Percentiles rank a stretch among this genome's conserved stretches.
Conservation (phyloP, 2,329 filamentous ascomycete genomes). For the Bipolaris victoriae region DNA sequence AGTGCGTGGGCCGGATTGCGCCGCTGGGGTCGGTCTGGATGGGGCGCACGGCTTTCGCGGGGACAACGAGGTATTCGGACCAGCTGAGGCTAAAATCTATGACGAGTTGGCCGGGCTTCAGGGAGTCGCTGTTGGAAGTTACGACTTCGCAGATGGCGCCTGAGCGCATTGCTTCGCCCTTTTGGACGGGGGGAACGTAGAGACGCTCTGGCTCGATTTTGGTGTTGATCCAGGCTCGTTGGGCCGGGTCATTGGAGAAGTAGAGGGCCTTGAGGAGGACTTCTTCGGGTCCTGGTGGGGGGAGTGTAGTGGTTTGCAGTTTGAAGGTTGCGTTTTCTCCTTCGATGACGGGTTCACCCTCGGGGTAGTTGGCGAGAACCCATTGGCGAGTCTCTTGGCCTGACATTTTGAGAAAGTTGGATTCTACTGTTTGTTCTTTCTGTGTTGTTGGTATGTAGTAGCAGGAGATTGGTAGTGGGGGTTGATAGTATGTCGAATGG, state of each 20-base stretch:
- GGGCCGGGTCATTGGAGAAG: slow-evolving; percentile 61
- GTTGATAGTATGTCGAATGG: not conserved
- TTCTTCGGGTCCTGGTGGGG: slow-evolving; percentile 48
- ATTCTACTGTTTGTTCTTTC: too few species aligned
- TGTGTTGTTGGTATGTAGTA: not conserved
- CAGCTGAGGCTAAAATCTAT: slow-evolving; percentile 60
- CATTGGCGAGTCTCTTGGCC: slow-evolving; percentile 51
- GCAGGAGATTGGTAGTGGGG: not conserved
- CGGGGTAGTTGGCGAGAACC: slow-evolving; percentile 52
- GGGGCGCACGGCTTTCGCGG: slow-evolving; percentile 42
- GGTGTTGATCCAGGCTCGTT: slow-evolving; percentile 48
- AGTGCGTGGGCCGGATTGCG: slow-evolving; percentile 53
- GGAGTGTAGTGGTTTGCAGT: slow-evolving; percentile 44
- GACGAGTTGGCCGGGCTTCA: slow-evolving; percentile 65
- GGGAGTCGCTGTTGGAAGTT: slow-evolving; percentile 60
- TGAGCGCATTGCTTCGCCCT: slow-evolving; percentile 67
- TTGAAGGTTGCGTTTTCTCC: slow-evolving; percentile 51
- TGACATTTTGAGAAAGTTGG: slow-evolving; percentile 25
- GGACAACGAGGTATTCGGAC: slow-evolving; percentile 67
- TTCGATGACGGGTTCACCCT: slow-evolving; percentile 42
- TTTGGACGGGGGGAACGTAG: slow-evolving; percentile 54
- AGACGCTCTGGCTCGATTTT: slow-evolving; percentile 50
- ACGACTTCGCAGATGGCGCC: slow-evolving; percentile 65
- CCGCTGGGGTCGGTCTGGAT: slow-evolving; percentile 38
- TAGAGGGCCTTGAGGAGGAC: slow-evolving; percentile 56